Evolutionary conservation across 306 rosid genomes (phyloP).

Genomic region (Vigna radiata): DNA sequence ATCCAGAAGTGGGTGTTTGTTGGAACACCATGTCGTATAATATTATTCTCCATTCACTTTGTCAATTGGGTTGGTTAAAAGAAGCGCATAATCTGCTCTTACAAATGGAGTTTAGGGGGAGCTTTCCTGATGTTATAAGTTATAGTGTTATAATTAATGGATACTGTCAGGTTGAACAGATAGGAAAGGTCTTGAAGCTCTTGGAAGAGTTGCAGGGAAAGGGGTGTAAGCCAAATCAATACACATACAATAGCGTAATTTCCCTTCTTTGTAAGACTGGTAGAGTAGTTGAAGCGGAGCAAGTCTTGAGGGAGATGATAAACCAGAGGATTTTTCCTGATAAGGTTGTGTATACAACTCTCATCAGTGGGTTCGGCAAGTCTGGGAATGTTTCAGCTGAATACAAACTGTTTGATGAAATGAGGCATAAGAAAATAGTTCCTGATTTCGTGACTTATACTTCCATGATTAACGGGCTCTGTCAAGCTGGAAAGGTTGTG

Average conservation of each 20-base stretch:
- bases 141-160: slow-evolving; percentile 74
- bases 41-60: slow-evolving; percentile 67
- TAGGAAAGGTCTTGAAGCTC: slow-evolving; percentile 71
- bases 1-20: slow-evolving; percentile 65
- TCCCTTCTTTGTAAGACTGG: slow-evolving; percentile 69
- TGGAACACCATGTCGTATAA: slow-evolving; percentile 78
- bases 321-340: slow-evolving; percentile 64
- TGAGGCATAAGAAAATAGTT: slow-evolving; percentile 59
- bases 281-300: slow-evolving; percentile 62
- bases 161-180: slow-evolving; percentile 66
- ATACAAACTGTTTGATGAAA: slow-evolving; percentile 65
- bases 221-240: slow-evolving; percentile 65
- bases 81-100: slow-evolving; percentile 77
- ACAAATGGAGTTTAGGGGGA: slow-evolving; percentile 73
- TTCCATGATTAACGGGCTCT: slow-evolving; percentile 71
- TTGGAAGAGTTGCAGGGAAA: slow-evolving; percentile 71
- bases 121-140: slow-evolving; percentile 76
- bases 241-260: slow-evolving; percentile 69
- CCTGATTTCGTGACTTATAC: slow-evolving; percentile 79
- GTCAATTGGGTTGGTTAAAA: slow-evolving; percentile 68
- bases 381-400: slow-evolving; percentile 66
- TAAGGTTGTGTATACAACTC: slow-evolving; percentile 79
- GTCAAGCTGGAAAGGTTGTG: slow-evolving; percentile 69
- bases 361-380: slow-evolving; percentile 72
- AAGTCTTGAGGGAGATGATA: slow-evolving; percentile 67